Evolutionary conservation across 495 filamentous ascomycete species (phyloP).

Genomic region (Tuber umbilicatum): DNA sequence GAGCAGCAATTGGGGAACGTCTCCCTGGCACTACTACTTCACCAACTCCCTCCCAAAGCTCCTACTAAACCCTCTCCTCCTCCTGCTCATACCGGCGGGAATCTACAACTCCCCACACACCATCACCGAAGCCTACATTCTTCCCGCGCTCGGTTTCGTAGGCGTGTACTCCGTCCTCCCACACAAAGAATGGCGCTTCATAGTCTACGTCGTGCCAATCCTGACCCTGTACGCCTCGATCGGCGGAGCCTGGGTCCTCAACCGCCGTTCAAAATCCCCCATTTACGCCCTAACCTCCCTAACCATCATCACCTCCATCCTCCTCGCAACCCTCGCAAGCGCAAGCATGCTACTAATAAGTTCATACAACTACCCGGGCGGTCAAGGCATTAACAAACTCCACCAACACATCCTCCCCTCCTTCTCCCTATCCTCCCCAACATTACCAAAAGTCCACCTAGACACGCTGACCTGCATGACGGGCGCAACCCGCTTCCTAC

Average conservation of each 20-base stretch:
- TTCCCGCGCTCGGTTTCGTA: conserved; percentile 66
- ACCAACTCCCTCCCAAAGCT: conserved; percentile 72
- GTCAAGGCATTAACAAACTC: conserved; percentile 57
- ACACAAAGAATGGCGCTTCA: conserved; percentile 96
- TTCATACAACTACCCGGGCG: conserved; percentile 83
- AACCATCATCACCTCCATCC: conserved; percentile 52
- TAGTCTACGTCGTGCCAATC: conserved; percentile 76
- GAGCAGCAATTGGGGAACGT: conserved; percentile 78
- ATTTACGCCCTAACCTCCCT: conserved; percentile 51
- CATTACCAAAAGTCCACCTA: conserved; percentile 56
- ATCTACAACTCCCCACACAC: conserved; percentile 49
- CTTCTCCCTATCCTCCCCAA: background rate
- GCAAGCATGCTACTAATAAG: conserved; percentile 62
- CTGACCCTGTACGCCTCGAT: conserved; percentile 72
- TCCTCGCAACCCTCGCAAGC: conserved; percentile 54
- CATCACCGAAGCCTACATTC: conserved; percentile 52
- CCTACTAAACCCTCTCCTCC: conserved; percentile 67
- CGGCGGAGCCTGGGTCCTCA: conserved; percentile 68
- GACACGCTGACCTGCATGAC: conserved; percentile 90
- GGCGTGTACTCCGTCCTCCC: conserved; percentile 75
- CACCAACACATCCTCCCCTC: conserved; percentile 47
- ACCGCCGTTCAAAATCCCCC: conserved; percentile 52
- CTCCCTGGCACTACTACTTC: conserved; percentile 80
- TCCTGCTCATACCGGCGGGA: conserved; percentile 52
- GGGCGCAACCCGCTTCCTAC: conserved; percentile 80